These are phyloP conservation scores for Aureobasidium sp. DNA, from an alignment of 2,329 filamentous ascomycete genomes.

Conservation along the genomic window DNA sequence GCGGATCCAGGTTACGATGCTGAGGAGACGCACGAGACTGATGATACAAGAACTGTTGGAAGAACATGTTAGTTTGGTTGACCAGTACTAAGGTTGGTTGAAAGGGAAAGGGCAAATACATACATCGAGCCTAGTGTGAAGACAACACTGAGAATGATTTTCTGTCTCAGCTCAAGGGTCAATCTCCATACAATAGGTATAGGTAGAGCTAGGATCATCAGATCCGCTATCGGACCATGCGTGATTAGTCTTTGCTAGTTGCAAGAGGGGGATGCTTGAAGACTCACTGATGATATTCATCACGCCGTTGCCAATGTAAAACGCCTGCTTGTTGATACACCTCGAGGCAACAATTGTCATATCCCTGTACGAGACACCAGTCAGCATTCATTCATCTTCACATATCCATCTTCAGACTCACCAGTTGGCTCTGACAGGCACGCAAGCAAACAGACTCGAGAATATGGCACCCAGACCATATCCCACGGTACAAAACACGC, in stretches of 20 bases:
- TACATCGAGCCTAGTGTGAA: conserved; percentile 37
- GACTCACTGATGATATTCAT: conserved; percentile 8
- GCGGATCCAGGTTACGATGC: conserved; percentile 6
- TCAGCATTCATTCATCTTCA: not conserved
- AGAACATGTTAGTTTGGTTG: no score
- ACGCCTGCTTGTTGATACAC: not conserved
- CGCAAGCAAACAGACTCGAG: conserved; percentile 4
- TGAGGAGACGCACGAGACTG: conserved; percentile 5
- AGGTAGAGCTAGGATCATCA: conserved; percentile 52
- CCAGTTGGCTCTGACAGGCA: not conserved
- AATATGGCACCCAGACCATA: conserved; percentile 3
- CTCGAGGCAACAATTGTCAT: not conserved
- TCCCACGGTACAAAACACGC: not conserved
- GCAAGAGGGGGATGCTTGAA: not conserved
- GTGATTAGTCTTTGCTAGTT: not conserved
- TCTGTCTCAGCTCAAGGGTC: conserved; percentile 45
- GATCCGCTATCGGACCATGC: conserved; percentile 27
- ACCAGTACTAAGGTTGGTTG: no score
- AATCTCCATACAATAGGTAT: conserved; percentile 46
- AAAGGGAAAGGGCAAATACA: not conserved
- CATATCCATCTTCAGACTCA: not conserved
- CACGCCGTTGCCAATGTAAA: conserved; percentile 7
- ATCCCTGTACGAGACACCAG: not conserved
- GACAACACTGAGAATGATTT: conserved; percentile 36
- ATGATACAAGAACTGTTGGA: not conserved